A percentile compares a stretch with the other conserved stretches of the same genome.
Conservation (phyloP, 2,329 filamentous ascomycete genomes). For the Hirsutella thompsonii region DNA sequence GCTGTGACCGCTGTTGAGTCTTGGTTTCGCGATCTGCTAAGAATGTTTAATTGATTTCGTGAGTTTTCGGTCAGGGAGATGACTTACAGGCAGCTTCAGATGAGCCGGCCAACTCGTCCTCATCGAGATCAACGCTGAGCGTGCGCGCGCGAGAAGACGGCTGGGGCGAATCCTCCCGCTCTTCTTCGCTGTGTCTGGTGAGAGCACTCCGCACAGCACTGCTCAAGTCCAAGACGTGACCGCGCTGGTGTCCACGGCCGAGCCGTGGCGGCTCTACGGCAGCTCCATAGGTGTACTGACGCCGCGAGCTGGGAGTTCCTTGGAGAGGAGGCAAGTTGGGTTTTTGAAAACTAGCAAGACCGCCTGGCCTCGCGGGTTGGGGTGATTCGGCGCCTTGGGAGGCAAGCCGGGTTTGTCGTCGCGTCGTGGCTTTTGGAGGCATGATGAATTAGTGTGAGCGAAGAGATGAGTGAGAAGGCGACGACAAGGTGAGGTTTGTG, state of each 20-base stretch:
- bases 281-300: conserved; percentile 25
- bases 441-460: too few relatives aligned
- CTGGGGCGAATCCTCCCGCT: not conserved
- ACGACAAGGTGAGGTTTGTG: too few relatives aligned
- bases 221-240: conserved; percentile 12
- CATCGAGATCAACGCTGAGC: conserved; percentile 5
- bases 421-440: conserved; percentile 6
- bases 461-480: too few relatives aligned
- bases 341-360: conserved; percentile 8
- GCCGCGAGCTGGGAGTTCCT: conserved; percentile 21
- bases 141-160: not conserved
- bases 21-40: too few relatives aligned
- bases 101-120: conserved; percentile 9
- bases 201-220: conserved; percentile 17
- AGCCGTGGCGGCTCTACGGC: conserved; percentile 18
- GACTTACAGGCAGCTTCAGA: conserved; percentile 1
- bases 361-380: conserved; percentile 1
- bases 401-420: conserved; percentile 3
- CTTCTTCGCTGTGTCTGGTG: conserved; percentile 7
- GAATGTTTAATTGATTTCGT: too few relatives aligned
- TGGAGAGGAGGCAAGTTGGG: conserved; percentile 13
- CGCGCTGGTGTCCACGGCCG: conserved; percentile 4
- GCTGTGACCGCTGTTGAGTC: too few relatives aligned
- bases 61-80: too few relatives aligned
- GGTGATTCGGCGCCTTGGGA: conserved; percentile 4